Evolutionary conservation across 1,139 yeast species (phyloP).

Genomic region (Keqinozyma sinolaborantium): DNA sequence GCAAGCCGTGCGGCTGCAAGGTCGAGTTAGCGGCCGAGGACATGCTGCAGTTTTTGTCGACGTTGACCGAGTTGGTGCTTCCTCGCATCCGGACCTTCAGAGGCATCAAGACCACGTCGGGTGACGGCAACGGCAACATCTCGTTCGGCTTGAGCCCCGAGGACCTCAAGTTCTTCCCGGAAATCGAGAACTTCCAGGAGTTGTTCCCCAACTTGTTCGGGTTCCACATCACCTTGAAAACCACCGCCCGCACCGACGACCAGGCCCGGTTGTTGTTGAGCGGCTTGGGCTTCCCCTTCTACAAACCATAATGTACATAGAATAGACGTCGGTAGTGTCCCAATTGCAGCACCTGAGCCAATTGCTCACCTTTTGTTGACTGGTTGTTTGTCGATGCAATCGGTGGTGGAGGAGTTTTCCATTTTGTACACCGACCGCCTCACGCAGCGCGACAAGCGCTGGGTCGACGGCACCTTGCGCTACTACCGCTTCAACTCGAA

Average conservation of each 20-base stretch:
- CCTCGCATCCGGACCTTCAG: conserved; percentile 88
- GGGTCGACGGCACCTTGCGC: conserved; percentile 52
- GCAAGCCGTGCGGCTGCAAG: conserved; percentile 91
- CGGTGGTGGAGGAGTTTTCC: conserved; percentile 9
- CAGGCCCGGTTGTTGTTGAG: conserved; percentile 88
- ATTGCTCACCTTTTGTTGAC: neutral
- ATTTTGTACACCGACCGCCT: conserved; percentile 43
- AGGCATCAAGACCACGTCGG: conserved; percentile 74
- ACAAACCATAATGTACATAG: conserved; percentile 10
- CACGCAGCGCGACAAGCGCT: conserved; percentile 47
- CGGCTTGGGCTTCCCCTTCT: conserved; percentile 80
- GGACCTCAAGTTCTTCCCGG: conserved; percentile 84
- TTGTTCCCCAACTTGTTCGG: conserved; percentile 87
- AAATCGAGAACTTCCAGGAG: conserved; percentile 87
- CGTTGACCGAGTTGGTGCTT: conserved; percentile 86
- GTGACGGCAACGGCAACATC: conserved; percentile 83
- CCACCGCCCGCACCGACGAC: conserved; percentile 85
- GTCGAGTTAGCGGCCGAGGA: conserved; percentile 75
- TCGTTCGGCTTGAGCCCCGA: conserved; percentile 80
- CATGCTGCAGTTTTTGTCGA: conserved; percentile 80
- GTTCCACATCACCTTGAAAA: conserved; percentile 79
- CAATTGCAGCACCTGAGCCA: neutral
- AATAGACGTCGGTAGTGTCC: neutral
- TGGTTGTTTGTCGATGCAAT: conserved; percentile 4
- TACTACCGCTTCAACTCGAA: conserved; percentile 48